phyloP scores from a whole-genome alignment of 352 stramenopile species.

The Pythium brassicae region DNA sequence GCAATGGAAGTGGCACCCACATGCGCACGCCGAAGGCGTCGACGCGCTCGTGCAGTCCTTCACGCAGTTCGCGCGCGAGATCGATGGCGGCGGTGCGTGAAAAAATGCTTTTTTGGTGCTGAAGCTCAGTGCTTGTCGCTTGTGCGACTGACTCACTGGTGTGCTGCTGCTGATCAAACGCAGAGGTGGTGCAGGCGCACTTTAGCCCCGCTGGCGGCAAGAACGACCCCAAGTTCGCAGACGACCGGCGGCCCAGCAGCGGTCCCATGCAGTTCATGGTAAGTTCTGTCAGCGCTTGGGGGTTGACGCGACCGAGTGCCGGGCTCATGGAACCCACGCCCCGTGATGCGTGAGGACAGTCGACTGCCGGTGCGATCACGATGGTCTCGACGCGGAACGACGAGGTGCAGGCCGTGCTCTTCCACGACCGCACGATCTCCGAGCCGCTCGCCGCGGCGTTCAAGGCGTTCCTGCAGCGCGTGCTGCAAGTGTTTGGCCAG shows the following conservation, averaged over 20 bases:
- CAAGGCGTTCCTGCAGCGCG: slow-evolving; percentile 50
- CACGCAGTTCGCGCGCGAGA: slow-evolving; percentile 80
- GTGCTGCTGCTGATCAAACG: too few relatives aligned
- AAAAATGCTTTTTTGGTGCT: neutral
- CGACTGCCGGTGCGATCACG: slow-evolving; percentile 42
- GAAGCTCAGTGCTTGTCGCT: too few relatives aligned
- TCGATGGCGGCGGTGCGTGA: slow-evolving; percentile 62
- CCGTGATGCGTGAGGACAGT: slow-evolving; percentile 8
- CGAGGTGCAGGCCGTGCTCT: slow-evolving; percentile 62
- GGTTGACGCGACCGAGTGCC: too few relatives aligned
- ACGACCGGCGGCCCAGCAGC: slow-evolving; percentile 13
- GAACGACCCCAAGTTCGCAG: slow-evolving; percentile 15
- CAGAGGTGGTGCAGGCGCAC: slow-evolving; percentile 68
- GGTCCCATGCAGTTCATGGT: slow-evolving; percentile 20
- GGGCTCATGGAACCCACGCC: neutral
- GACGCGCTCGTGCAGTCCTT: slow-evolving; percentile 81
- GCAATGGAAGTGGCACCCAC: slow-evolving; percentile 78
- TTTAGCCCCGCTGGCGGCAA: slow-evolving; percentile 39
- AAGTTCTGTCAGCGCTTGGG: too few relatives aligned
- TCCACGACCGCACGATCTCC: slow-evolving; percentile 62
- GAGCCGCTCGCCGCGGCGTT: slow-evolving; percentile 40
- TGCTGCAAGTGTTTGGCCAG: slow-evolving; percentile 45
- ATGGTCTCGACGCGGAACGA: slow-evolving; percentile 72
- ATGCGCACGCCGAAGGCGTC: slow-evolving; percentile 65
- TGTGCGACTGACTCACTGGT: neutral